Evolutionary conservation across 192 early-diverging fungal species (phyloP).

Genomic region (Chytriomyces confervae): DNA sequence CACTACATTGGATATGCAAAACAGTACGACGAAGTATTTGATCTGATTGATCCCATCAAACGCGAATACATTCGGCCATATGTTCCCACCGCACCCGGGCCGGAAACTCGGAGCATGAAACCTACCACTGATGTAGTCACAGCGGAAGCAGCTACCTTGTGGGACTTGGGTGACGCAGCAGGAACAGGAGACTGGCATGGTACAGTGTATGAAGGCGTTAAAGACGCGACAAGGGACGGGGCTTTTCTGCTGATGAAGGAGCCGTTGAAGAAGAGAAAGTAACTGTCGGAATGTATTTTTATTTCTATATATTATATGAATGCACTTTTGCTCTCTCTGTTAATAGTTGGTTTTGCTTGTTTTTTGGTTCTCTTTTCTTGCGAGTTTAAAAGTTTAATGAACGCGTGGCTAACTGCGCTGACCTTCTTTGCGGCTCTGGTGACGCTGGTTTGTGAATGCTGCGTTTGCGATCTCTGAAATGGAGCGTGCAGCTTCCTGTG

Average conservation of each 20-base stretch:
- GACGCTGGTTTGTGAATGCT: too few relatives aligned
- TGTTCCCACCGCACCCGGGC: neutral
- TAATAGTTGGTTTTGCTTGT: neutral
- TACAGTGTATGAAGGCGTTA: neutral
- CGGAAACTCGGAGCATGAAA: neutral
- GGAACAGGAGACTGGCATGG: neutral
- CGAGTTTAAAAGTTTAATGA: too few relatives aligned
- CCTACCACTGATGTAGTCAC: neutral
- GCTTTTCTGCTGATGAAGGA: neutral
- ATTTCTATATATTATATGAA: too few relatives aligned
- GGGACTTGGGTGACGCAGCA: neutral
- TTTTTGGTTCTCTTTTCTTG: neutral
- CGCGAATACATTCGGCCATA: neutral
- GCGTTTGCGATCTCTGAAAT: too few relatives aligned
- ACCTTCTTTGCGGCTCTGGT: too few relatives aligned
- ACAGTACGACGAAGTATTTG: slow-evolving; percentile 13
- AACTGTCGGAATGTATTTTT: neutral
- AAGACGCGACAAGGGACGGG: neutral
- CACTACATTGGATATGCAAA: slow-evolving; percentile 26
- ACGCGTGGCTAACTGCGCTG: too few relatives aligned
- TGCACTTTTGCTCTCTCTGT: neutral
- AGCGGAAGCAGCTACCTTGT: neutral
- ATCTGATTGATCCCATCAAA: neutral
- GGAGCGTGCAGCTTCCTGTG: too few relatives aligned
- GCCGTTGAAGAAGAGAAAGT: slow-evolving; percentile 1